Conservation (phyloP, 2,329 filamentous ascomycete species). For the Alternaria triticimaculans region DNA sequence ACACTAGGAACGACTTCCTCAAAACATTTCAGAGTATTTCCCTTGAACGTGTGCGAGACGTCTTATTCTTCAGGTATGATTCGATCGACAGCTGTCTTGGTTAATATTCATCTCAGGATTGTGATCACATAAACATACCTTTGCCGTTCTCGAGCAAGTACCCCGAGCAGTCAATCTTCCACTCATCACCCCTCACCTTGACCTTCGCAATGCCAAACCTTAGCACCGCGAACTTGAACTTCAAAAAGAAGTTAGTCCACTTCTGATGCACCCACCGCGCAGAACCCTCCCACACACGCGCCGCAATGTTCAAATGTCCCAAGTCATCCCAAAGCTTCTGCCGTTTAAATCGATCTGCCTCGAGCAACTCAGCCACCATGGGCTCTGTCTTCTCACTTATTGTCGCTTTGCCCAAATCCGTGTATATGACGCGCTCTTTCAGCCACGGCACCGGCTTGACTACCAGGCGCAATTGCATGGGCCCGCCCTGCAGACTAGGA, state of each 20-base stretch:
- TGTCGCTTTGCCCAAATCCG: constrained; percentile 35
- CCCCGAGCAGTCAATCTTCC: constrained; percentile 47
- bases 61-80: constrained; percentile 37
- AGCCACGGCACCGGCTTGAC: constrained; percentile 33
- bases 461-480: constrained; percentile 40
- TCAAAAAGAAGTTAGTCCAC: constrained; percentile 46
- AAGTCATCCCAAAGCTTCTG: constrained; percentile 39
- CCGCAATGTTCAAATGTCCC: constrained; percentile 29
- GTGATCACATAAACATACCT: constrained; percentile 30
- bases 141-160: constrained; percentile 42
- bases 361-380: constrained; percentile 37
- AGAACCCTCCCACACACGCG: constrained; percentile 33
- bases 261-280: constrained; percentile 45
- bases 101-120: constrained; percentile 3
- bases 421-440: constrained; percentile 37
- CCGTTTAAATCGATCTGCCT: constrained; percentile 36
- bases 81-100: constrained; percentile 38
- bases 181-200: constrained; percentile 40
- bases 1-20: not conserved
- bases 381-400: constrained; percentile 44
- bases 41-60: too few species aligned
- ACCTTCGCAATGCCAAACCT: constrained; percentile 42
- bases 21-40: not conserved
- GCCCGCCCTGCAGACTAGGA: constrained; percentile 36
- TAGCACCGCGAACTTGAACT: constrained; percentile 45